These are phyloP conservation scores for Primulina tabacum DNA, from an alignment of 257 asterid genomes.

Conservation along the genomic window DNA sequence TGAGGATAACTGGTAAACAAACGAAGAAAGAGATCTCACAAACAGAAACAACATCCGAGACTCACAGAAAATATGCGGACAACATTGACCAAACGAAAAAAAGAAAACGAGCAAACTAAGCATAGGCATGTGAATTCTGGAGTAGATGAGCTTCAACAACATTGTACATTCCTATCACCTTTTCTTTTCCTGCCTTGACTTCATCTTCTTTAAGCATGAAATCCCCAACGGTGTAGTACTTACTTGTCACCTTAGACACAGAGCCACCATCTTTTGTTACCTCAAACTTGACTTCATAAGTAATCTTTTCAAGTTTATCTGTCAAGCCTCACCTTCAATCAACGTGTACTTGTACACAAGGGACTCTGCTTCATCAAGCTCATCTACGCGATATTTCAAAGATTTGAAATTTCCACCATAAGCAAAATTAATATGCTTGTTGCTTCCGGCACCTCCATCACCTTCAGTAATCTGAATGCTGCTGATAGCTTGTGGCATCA, in stretches of 20 bases:
- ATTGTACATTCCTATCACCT: too few relatives aligned
- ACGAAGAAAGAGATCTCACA: too few relatives aligned
- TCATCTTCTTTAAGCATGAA: too few relatives aligned
- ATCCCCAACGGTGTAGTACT: conserved; percentile 28
- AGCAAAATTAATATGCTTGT: neutral
- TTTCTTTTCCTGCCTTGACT: too few relatives aligned
- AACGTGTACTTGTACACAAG: conserved; percentile 25
- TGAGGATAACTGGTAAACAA: too few relatives aligned
- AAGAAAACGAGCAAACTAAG: too few relatives aligned
- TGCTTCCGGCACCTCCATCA: conserved; percentile 25
- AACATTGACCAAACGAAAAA: too few relatives aligned
- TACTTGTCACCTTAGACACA: conserved; percentile 29
- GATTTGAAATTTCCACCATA: conserved; percentile 22
- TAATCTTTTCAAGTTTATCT: conserved; percentile 25
- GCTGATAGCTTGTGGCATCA: conserved; percentile 23
- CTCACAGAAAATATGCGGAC: too few relatives aligned
- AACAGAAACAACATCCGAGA: too few relatives aligned
- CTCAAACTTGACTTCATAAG: conserved; percentile 32
- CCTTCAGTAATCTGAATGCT: conserved; percentile 24
- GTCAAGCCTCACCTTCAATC: conserved; percentile 14
- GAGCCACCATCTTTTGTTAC: conserved; percentile 27
- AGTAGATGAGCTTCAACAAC: too few relatives aligned
- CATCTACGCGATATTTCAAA: conserved; percentile 10
- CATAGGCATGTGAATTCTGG: too few relatives aligned
- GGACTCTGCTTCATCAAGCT: conserved; percentile 20